Evolutionary conservation across 2,329 filamentous ascomycete species (phyloP).

Genomic region (Penicillium brasilianum): DNA sequence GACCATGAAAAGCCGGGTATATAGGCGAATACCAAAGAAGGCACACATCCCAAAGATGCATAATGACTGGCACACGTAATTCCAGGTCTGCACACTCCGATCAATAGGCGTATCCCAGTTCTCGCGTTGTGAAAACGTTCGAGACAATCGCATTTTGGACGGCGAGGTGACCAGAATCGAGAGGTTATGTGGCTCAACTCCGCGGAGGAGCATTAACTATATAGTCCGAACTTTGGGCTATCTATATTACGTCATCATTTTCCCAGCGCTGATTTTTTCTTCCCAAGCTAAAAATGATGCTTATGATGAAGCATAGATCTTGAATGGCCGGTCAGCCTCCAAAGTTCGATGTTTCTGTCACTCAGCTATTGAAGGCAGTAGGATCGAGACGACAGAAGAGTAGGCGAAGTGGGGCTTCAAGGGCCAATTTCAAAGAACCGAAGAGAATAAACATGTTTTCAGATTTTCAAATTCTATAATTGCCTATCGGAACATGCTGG

Average conservation of each 20-base stretch:
- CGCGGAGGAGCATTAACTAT: neutral
- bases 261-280: neutral
- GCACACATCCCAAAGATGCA: conserved; percentile 35
- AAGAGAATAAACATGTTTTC: neutral
- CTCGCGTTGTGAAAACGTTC: conserved; percentile 14
- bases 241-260: neutral
- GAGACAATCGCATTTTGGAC: conserved; percentile 5
- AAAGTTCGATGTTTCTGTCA: neutral
- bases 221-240: neutral
- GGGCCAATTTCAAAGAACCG: neutral
- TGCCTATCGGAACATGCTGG: neutral
- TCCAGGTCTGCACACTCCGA: conserved; percentile 32
- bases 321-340: neutral
- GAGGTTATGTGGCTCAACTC: neutral
- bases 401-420: neutral
- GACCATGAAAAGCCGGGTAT: conserved; percentile 29
- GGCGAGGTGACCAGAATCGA: neutral
- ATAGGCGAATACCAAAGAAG: conserved; percentile 34
- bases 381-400: neutral
- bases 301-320: neutral
- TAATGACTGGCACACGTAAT: conserved; percentile 34
- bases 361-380: neutral
- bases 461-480: neutral
- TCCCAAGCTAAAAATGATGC: neutral
- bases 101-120: conserved; percentile 18